Evolutionary conservation across 768 basidiomycete species (phyloP), one percentile per base, ranked within the genome.

Genomic region (Suillus plorans): DNA sequence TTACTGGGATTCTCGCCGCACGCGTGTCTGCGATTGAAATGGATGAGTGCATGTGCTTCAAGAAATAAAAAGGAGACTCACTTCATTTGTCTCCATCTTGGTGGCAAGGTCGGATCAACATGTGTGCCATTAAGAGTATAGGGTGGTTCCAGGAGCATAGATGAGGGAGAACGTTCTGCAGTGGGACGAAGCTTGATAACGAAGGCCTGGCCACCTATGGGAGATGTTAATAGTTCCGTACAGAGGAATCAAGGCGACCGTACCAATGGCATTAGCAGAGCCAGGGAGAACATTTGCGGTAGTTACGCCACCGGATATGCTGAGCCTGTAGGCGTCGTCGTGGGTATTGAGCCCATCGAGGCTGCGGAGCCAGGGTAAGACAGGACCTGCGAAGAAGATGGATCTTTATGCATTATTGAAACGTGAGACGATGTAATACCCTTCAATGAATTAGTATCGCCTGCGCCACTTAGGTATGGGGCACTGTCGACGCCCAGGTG

Each of bases 331-430:
- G 1, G 89, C 82, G 47, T 88, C 86, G 71, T 96, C 95, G 65
- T 94, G 91, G 1, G 92, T 94, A 73, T 96, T 90, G 69, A 97
- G 83, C 0, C 85, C 93, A 73, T 98, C 95, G 45, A 95, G 81
- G 63, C 86, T 89, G 56, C 94, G 83, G 34, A 98, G 80, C 87
- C 89, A 92, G 2, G 94, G 93, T 41, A 87, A 69, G 63, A 91
- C 81, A 4, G 91, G 84, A 0, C 89, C 74, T 74, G 45, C 18
- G 37, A 57, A 37, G 16, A 6, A 18, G 14, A 42, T 72, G 41
- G 66, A 47, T 8, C n/a, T 2, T 45, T 7, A 12, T 14, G 5
- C 7, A 62, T 44, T 10, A 14, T 34, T 49, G 13, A 9, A 25
- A 6, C 20, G 52, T n/a, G 36, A 44, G 49, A 57, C 20, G 31